Percentiles rank a stretch among this genome's conserved stretches.
These are phyloP conservation scores for Saturnispora halmiae DNA, from an alignment of 805 yeast genomes.

Conservation along the genomic window DNA sequence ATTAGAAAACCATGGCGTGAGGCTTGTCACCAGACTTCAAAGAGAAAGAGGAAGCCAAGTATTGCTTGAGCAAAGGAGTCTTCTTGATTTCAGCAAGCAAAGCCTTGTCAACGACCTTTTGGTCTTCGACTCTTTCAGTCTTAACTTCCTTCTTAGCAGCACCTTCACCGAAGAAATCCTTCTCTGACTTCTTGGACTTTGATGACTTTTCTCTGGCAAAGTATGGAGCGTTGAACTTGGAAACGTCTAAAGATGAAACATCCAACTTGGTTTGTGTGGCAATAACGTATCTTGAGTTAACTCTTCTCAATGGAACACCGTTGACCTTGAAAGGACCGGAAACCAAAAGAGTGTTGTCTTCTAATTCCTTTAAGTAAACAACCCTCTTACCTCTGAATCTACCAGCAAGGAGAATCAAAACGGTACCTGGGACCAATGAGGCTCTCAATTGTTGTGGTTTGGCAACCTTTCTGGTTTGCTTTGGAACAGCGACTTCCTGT, in stretches of 20 bases:
- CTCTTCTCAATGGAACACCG: conserved; percentile 99
- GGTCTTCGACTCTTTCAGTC: conserved; percentile 94
- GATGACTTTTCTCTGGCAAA: conserved; percentile 91
- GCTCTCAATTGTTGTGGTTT: conserved; percentile 94
- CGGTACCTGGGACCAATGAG: conserved; percentile 96
- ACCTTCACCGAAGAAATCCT: conserved; percentile 77
- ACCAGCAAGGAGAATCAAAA: conserved; percentile 94
- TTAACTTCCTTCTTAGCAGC: conserved; percentile 78
- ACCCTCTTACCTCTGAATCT: conserved; percentile 99
- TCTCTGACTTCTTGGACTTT: conserved; percentile 79
- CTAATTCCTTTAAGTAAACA: conserved; percentile 91
- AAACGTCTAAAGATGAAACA: conserved; percentile 70
- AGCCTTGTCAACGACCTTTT: conserved; percentile 89
- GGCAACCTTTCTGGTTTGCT: conserved; percentile 80
- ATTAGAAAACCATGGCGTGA: conserved; percentile 92
- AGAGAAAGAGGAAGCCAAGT: conserved; percentile 91
- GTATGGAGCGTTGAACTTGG: conserved; percentile 90
- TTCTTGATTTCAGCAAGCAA: conserved; percentile 90
- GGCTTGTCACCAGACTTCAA: conserved; percentile 98
- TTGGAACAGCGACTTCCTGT: conserved; percentile 71
- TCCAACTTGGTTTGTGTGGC: conserved; percentile 93
- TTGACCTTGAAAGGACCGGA: conserved; percentile 99
- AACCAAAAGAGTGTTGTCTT: conserved; percentile 95
- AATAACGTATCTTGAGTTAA: conserved; percentile 96
- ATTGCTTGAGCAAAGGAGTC: conserved; percentile 94